A percentile compares a stretch with the other conserved stretches of the same genome.
Evolutionary conservation across 1,284 basidiomycete genomes (phyloP).

Genomic region (Tilletia horrida): DNA sequence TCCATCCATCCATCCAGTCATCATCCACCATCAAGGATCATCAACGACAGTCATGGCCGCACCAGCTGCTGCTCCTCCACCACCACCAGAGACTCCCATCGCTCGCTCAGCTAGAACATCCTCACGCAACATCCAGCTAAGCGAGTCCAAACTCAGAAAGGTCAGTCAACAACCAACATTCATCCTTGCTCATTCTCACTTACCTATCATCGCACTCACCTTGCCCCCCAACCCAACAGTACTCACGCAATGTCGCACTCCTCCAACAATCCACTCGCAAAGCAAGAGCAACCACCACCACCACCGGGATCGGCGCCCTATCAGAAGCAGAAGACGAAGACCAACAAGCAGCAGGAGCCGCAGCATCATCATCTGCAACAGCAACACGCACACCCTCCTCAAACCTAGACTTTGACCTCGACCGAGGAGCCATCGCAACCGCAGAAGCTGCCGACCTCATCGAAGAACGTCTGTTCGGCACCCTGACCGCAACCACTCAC

Average conservation of each 20-base stretch:
- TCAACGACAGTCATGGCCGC: too few species aligned
- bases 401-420: not conserved
- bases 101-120: conserved; percentile 1
- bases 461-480: conserved; percentile 12
- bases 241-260: conserved; percentile 13
- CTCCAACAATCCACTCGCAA: conserved; percentile 14
- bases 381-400: not conserved
- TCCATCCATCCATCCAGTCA: not conserved
- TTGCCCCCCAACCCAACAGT: not conserved
- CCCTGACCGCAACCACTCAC: conserved; percentile 10
- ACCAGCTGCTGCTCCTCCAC: not conserved
- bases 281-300: not conserved
- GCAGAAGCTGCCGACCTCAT: conserved; percentile 7
- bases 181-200: not conserved
- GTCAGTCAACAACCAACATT: not conserved
- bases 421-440: not conserved
- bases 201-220: not conserved
- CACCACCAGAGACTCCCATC: conserved; percentile 12
- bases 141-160: conserved; percentile 18
- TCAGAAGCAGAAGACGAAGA: conserved; percentile 6
- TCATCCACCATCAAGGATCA: too few species aligned
- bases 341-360: not conserved
- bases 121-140: conserved; percentile 12
- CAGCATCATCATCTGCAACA: not conserved
- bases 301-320: not conserved